A percentile compares a stretch with the other conserved stretches of the same genome.
phyloP scores from a whole-genome alignment of 2,329 filamentous ascomycete species.

The Didymella segeticola region DNA sequence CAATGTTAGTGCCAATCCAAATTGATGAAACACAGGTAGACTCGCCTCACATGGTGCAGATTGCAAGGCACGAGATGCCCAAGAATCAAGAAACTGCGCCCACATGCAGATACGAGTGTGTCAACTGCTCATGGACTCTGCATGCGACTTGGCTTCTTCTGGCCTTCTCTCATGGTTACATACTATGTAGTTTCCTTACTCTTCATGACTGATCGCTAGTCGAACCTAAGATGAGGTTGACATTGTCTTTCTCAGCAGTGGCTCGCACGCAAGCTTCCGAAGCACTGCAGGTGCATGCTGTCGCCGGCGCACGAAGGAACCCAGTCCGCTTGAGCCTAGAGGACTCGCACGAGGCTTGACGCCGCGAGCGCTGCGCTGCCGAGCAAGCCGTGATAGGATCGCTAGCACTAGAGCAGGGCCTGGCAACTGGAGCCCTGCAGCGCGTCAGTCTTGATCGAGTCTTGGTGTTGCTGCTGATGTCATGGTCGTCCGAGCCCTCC shows the following conservation, averaged over 20 bases:
- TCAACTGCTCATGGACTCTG: not conserved
- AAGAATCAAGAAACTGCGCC: slow-evolving; percentile 9
- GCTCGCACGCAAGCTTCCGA: slow-evolving; percentile 10
- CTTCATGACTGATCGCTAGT: not conserved
- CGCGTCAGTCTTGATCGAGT: slow-evolving; percentile 26
- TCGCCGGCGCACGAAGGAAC: not conserved
- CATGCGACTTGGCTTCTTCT: slow-evolving; percentile 5
- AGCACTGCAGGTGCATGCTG: slow-evolving; percentile 2
- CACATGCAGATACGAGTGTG: slow-evolving; percentile 5
- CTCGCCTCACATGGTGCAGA: not conserved
- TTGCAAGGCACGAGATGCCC: slow-evolving; percentile 3
- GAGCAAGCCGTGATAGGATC: slow-evolving; percentile 34
- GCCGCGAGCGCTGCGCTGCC: slow-evolving; percentile 30
- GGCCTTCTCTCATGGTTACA: not conserved
- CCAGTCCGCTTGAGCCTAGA: slow-evolving; percentile 12
- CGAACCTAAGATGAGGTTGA: not conserved
- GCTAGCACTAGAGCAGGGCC: slow-evolving; percentile 28
- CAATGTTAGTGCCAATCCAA: slow-evolving; percentile 6
- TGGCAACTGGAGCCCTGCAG: slow-evolving; percentile 25
- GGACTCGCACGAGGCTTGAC: slow-evolving; percentile 18
- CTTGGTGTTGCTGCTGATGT: slow-evolving; percentile 35
- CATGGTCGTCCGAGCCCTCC: slow-evolving; percentile 29
- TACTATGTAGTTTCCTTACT: not conserved
- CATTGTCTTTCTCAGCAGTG: slow-evolving; percentile 7
- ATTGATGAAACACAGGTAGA: slow-evolving; percentile 10